Conservation (phyloP, 202 grass and related monocot genomes). For the Musa balbisiana region DNA sequence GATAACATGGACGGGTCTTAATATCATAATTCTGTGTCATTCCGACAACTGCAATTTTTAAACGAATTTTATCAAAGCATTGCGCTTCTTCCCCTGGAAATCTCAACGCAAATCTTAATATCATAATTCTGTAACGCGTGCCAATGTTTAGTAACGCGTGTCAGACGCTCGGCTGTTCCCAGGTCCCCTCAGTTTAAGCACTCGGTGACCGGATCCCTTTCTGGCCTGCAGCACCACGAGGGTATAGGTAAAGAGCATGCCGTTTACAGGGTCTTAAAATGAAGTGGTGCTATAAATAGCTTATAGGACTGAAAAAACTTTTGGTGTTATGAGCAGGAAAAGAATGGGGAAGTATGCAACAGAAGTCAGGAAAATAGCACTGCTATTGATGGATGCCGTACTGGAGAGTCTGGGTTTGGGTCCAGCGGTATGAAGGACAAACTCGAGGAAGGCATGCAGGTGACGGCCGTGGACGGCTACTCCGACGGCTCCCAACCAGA, state of each 20-base stretch:
- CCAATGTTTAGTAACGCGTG: neutral
- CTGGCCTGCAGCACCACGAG: slow-evolving; percentile 50
- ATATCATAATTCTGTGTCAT: too few relatives aligned
- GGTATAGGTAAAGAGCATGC: slow-evolving; percentile 40
- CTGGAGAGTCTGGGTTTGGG: slow-evolving; percentile 52
- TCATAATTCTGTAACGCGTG: neutral
- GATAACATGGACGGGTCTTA: too few relatives aligned
- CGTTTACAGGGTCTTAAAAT: too few relatives aligned
- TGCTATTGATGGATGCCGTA: slow-evolving; percentile 51
- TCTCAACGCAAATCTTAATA: too few relatives aligned
- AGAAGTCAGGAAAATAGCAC: slow-evolving; percentile 41
- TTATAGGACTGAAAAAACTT: too few relatives aligned
- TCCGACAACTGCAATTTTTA: too few relatives aligned
- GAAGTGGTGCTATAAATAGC: too few relatives aligned
- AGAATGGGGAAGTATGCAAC: slow-evolving; percentile 49
- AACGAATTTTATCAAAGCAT: too few relatives aligned
- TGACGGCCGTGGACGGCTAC: slow-evolving; percentile 61
- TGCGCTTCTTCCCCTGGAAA: neutral
- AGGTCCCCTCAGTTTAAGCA: slow-evolving; percentile 47
- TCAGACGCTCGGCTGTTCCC: slow-evolving; percentile 9
- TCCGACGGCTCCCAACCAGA: slow-evolving; percentile 30
- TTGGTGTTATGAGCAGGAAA: slow-evolving; percentile 25
- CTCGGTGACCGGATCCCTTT: slow-evolving; percentile 43
- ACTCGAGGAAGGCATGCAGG: slow-evolving; percentile 51
- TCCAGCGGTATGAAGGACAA: slow-evolving; percentile 35